phyloP scores from a whole-genome alignment of 2,329 filamentous ascomycete species.

The Macrophomina phaseolina region DNA sequence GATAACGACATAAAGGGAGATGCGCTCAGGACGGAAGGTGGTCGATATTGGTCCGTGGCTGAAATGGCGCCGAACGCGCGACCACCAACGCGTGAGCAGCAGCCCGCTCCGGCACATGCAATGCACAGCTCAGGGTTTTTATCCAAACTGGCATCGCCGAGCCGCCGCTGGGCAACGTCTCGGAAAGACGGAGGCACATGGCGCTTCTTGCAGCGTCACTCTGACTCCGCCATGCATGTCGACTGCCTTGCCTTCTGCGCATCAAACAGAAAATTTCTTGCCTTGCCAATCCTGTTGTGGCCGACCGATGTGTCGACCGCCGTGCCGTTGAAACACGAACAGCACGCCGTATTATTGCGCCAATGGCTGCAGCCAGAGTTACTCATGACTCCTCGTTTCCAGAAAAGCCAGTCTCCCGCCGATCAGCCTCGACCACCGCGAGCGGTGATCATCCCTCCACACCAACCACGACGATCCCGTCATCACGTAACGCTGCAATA shows the following conservation, averaged over 20 bases:
- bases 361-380: conserved; percentile 2
- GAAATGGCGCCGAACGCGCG: conserved; percentile 27
- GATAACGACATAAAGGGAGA: conserved; percentile 2
- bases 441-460: conserved; percentile 18
- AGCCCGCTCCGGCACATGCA: conserved; percentile 25
- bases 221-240: conserved; percentile 20
- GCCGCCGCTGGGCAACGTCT: conserved; percentile 22
- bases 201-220: conserved; percentile 21
- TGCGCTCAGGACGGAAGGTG: conserved; percentile 27
- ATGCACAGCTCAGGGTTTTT: conserved; percentile 22
- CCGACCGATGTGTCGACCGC: not conserved
- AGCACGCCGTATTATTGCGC: conserved; percentile 19
- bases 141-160: conserved; percentile 20
- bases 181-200: conserved; percentile 25
- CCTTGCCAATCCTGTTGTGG: conserved; percentile 10
- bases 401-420: conserved; percentile 20
- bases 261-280: conserved; percentile 17
- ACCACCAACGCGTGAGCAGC: conserved; percentile 24
- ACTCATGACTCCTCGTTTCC: conserved; percentile 18
- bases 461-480: conserved; percentile 20
- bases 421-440: conserved; percentile 11
- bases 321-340: conserved; percentile 14
- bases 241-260: conserved; percentile 1
- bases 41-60: conserved; percentile 21
- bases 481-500: conserved; percentile 1